Evolutionary conservation across 139 green algal species (phyloP).

Genomic region (Chlamydomonas sp.): DNA sequence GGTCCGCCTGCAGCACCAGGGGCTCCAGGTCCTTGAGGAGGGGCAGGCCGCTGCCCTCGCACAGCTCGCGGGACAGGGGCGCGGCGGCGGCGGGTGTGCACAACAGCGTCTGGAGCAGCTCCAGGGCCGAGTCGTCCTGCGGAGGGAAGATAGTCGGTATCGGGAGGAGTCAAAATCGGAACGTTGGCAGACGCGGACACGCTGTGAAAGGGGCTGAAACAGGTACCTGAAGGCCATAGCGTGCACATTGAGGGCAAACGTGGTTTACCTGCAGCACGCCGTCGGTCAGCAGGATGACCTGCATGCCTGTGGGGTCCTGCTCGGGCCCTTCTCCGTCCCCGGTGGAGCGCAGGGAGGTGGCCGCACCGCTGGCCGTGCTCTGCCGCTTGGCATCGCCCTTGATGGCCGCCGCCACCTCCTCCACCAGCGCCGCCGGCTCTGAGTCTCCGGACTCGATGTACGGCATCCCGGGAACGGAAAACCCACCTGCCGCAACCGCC

Average conservation of each 20-base stretch:
- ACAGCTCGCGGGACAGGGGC: constrained; percentile 14
- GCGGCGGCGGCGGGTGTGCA: not conserved
- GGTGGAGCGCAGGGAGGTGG: not conserved
- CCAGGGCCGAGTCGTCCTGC: constrained; percentile 39
- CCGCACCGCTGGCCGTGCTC: not conserved
- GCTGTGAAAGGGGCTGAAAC: too few species aligned
- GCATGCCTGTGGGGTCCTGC: not conserved
- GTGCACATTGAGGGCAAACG: too few species aligned
- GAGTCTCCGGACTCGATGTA: not conserved
- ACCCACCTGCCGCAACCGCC: constrained; percentile 26
- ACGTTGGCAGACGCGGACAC: too few species aligned
- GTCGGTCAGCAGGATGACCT: constrained; percentile 29
- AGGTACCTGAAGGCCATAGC: too few species aligned
- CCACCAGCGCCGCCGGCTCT: not conserved
- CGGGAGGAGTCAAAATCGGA: too few species aligned
- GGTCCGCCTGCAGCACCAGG: constrained; percentile 16
- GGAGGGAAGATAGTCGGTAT: not conserved
- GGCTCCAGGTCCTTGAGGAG: constrained; percentile 26
- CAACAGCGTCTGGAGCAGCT: constrained; percentile 45
- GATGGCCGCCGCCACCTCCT: not conserved
- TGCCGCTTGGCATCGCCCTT: not conserved
- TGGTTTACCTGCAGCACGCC: constrained; percentile 24
- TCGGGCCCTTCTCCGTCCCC: not conserved
- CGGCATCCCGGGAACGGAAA: not conserved
- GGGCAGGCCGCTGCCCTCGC: constrained; percentile 26